phyloP scores from a whole-genome alignment of 2,329 filamentous ascomycete species.

The Alternaria triticimaculans region DNA sequence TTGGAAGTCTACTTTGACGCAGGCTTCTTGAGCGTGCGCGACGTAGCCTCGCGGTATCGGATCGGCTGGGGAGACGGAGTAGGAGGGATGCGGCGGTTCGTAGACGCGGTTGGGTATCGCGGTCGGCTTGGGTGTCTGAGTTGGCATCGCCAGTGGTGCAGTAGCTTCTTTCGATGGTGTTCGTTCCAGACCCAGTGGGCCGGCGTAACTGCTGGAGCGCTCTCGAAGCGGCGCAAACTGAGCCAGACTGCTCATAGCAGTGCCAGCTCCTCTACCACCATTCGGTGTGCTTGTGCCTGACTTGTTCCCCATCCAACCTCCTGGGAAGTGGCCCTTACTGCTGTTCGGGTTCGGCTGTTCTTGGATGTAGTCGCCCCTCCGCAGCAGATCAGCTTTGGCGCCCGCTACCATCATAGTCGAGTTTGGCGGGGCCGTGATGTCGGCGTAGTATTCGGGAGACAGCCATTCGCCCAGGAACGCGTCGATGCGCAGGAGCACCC shows the following conservation, averaged over 20 bases:
- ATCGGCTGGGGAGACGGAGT: constrained; percentile 79
- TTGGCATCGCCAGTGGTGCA: constrained; percentile 19
- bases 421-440: constrained; percentile 86
- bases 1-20: constrained; percentile 85
- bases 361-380: constrained; percentile 71
- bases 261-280: constrained; percentile 30
- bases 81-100: constrained; percentile 77
- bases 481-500: constrained; percentile 73
- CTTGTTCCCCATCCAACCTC: constrained; percentile 59
- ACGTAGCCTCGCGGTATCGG: constrained; percentile 89
- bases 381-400: constrained; percentile 85
- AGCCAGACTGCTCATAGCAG: constrained; percentile 46
- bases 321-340: constrained; percentile 59
- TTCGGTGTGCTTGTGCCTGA: constrained; percentile 25
- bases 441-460: constrained; percentile 89
- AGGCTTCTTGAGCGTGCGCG: constrained; percentile 86
- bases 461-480: constrained; percentile 96
- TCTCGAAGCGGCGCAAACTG: constrained; percentile 51
- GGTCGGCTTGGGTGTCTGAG: constrained; percentile 22
- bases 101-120: constrained; percentile 58
- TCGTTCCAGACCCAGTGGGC: constrained; percentile 22
- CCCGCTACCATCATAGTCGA: constrained; percentile 86
- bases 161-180: constrained; percentile 36
- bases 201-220: constrained; percentile 54
- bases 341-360: constrained; percentile 48